phyloP scores from a whole-genome alignment of 2,329 filamentous ascomycete species.

The Lasiodiplodia theobromae region DNA sequence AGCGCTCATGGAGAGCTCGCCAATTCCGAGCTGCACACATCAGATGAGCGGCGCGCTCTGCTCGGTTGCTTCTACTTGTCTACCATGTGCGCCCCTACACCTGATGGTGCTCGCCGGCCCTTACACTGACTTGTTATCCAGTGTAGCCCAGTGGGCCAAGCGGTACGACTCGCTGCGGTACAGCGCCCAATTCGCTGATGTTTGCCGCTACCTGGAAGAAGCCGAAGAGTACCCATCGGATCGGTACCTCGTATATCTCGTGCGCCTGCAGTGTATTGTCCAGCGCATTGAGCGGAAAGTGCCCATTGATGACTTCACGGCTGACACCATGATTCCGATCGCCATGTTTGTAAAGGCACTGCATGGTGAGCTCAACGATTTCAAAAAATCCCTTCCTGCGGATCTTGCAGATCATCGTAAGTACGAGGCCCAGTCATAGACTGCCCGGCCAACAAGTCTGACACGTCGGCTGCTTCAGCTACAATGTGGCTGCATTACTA shows the following conservation, averaged over 20 bases:
- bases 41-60: slow-evolving; percentile 50
- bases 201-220: slow-evolving; percentile 26
- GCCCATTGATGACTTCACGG: slow-evolving; percentile 27
- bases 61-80: slow-evolving; percentile 52
- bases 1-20: slow-evolving; percentile 34
- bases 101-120: neutral
- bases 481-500: slow-evolving; percentile 27
- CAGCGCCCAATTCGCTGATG: slow-evolving; percentile 26
- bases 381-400: slow-evolving; percentile 18
- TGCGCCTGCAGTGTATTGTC: slow-evolving; percentile 29
- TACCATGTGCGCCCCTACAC: slow-evolving; percentile 39
- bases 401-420: slow-evolving; percentile 27
- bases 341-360: slow-evolving; percentile 30
- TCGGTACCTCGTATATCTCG: slow-evolving; percentile 29
- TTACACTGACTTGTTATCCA: slow-evolving; percentile 4
- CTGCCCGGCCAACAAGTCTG: neutral
- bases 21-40: slow-evolving; percentile 41
- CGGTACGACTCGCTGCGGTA: slow-evolving; percentile 28
- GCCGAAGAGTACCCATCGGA: slow-evolving; percentile 29
- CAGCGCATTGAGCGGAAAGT: slow-evolving; percentile 30
- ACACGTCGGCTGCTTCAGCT: slow-evolving; percentile 5
- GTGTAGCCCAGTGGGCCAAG: slow-evolving; percentile 26
- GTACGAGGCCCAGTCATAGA: neutral
- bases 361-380: slow-evolving; percentile 21
- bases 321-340: slow-evolving; percentile 25